Percentiles rank a stretch among this genome's conserved stretches.
These are phyloP conservation scores for Haplosporangium sp. DNA, from an alignment of 371 early-diverging fungal species.

Conservation along the genomic window DNA sequence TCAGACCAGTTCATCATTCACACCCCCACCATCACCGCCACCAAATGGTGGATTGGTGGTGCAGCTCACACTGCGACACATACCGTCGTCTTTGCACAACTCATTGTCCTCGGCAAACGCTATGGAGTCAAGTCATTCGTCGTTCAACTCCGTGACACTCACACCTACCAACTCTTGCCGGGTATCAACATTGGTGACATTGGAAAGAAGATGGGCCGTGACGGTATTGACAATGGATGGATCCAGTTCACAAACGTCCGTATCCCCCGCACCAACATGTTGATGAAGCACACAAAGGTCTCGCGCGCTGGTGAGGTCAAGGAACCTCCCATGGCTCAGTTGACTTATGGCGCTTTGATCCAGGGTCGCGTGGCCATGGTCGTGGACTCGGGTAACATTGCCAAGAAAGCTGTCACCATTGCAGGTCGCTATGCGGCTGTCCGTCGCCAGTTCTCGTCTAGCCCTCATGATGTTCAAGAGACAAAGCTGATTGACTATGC, in stretches of 20 bases:
- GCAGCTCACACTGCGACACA: conserved; percentile 90
- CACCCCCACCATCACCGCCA: conserved; percentile 90
- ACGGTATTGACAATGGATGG: conserved; percentile 89
- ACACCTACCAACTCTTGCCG: conserved; percentile 66
- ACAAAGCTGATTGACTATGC: conserved; percentile 92
- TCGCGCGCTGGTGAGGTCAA: conserved; percentile 77
- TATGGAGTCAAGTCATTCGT: conserved; percentile 86
- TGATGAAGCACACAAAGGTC: conserved; percentile 95
- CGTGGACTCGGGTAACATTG: conserved; percentile 85
- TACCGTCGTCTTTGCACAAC: conserved; percentile 83
- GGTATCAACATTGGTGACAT: conserved; percentile 79
- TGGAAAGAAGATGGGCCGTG: conserved; percentile 84
- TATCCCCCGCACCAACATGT: conserved; percentile 84
- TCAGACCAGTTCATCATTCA: conserved; percentile 91
- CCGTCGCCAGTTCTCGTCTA: conserved; percentile 85
- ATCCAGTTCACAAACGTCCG: conserved; percentile 87
- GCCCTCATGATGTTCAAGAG: conserved; percentile 67
- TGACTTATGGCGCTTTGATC: conserved; percentile 92
- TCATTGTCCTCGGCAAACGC: conserved; percentile 79
- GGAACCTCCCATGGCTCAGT: conserved; percentile 75
- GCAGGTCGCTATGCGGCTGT: conserved; percentile 93
- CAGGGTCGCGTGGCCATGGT: conserved; percentile 93
- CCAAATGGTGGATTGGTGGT: conserved; percentile 99
- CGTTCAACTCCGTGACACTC: conserved; percentile 76
- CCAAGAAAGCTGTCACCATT: conserved; percentile 92